phyloP scores from a whole-genome alignment of 768 basidiomycete species.

The Serendipita vermifera region DNA sequence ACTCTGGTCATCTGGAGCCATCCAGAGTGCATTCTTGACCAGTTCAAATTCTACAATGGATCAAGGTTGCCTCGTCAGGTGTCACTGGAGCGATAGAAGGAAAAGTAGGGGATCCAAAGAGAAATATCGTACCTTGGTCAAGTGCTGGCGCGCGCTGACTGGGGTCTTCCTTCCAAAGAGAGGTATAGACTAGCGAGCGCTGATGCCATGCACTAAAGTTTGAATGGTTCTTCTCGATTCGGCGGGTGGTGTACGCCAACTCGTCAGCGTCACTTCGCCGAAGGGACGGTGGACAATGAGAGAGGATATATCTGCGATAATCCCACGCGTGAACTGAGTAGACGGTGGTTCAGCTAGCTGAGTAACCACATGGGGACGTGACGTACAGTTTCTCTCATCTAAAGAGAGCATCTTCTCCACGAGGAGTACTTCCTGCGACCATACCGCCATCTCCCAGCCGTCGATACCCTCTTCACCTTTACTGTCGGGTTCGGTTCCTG shows the following conservation, averaged over 20 bases:
- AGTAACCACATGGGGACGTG: not conserved
- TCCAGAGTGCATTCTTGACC: slow-evolving; percentile 87
- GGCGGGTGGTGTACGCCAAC: slow-evolving; percentile 70
- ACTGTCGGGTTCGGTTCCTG: slow-evolving; percentile 25
- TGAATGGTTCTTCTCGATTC: slow-evolving; percentile 89
- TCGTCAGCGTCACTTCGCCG: slow-evolving; percentile 50
- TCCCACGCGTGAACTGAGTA: slow-evolving; percentile 81
- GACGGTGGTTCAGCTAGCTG: not conserved
- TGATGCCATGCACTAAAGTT: slow-evolving; percentile 99
- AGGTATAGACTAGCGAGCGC: slow-evolving; percentile 64
- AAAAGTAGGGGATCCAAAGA: not conserved
- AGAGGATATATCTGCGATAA: slow-evolving; percentile 78
- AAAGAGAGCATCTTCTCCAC: slow-evolving; percentile 87
- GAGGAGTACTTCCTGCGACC: slow-evolving; percentile 75
- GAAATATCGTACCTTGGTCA: slow-evolving; percentile 45
- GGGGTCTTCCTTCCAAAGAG: slow-evolving; percentile 42
- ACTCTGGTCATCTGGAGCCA: slow-evolving; percentile 91
- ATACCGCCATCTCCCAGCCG: slow-evolving; percentile 67
- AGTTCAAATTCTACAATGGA: slow-evolving; percentile 71
- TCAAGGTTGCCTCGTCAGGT: too few species aligned
- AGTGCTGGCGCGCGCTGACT: slow-evolving; percentile 21
- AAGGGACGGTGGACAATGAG: slow-evolving; percentile 40
- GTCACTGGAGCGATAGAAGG: not conserved
- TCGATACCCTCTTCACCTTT: slow-evolving; percentile 32
- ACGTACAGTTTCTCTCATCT: slow-evolving; percentile 86